A percentile compares a stretch with the other conserved stretches of the same genome.
Evolutionary conservation across 176 grass and related monocot genomes (phyloP).

Genomic region (Oryza officinalis): DNA sequence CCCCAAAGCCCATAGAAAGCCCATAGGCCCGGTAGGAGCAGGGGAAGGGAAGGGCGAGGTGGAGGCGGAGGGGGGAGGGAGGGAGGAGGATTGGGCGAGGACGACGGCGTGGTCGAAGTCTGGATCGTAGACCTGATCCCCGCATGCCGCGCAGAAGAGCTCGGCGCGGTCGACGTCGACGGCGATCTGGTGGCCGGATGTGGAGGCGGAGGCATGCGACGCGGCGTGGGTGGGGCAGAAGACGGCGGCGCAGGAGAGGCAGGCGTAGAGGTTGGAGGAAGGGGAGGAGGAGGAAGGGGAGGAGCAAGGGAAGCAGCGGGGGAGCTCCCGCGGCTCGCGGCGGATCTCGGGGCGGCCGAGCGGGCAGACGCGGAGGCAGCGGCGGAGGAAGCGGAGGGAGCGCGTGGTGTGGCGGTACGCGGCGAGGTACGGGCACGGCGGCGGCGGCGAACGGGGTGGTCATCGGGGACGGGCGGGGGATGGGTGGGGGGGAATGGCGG

Average conservation of each 20-base stretch:
- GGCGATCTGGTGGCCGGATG: slow-evolving; percentile 79
- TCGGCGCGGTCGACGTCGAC: slow-evolving; percentile 90
- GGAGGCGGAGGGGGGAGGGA: slow-evolving; percentile 28
- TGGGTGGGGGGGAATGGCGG: too few relatives aligned
- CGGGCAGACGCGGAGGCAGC: too few relatives aligned
- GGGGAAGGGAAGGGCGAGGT: not conserved
- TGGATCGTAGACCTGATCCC: slow-evolving; percentile 90
- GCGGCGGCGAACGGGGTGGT: too few relatives aligned
- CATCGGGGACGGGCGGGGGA: too few relatives aligned
- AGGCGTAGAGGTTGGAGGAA: slow-evolving; percentile 64
- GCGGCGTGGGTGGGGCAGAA: slow-evolving; percentile 72
- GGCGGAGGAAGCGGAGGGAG: too few relatives aligned
- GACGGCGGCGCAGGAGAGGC: slow-evolving; percentile 73
- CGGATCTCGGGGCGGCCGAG: too few relatives aligned
- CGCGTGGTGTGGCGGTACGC: too few relatives aligned
- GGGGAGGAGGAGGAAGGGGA: slow-evolving; percentile 48
- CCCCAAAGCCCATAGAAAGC: too few relatives aligned
- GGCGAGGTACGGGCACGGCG: too few relatives aligned
- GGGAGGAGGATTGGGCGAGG: slow-evolving; percentile 61
- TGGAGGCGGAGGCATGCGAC: slow-evolving; percentile 41
- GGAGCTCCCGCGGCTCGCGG: too few relatives aligned
- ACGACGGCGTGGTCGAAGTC: slow-evolving; percentile 89
- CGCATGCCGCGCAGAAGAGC: slow-evolving; percentile 86
- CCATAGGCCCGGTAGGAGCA: too few relatives aligned
- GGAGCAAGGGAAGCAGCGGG: too few relatives aligned